Evolutionary conservation across 352 stramenopile species (phyloP).

Genomic region (Pythium sukuiense): DNA sequence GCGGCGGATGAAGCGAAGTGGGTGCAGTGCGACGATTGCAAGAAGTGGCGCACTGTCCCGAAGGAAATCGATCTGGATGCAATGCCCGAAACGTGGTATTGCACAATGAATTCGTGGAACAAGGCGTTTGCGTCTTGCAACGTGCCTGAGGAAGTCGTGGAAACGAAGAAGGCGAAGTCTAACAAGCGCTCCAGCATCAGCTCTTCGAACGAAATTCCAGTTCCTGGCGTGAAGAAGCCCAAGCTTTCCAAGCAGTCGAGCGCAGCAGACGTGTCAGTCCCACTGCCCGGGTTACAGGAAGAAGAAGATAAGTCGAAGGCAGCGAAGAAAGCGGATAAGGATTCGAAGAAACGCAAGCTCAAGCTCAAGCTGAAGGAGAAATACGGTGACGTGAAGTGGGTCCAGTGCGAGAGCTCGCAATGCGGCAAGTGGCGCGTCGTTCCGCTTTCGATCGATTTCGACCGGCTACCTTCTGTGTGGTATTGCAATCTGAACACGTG

Average conservation of each 20-base stretch:
- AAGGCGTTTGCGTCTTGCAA: conserved; percentile 79
- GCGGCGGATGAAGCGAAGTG: conserved; percentile 82
- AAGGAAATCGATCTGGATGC: conserved; percentile 83
- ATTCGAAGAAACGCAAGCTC: conserved; percentile 74
- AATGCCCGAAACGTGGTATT: conserved; percentile 96
- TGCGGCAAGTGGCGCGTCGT: conserved; percentile 96
- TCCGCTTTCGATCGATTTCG: conserved; percentile 87
- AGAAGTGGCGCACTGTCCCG: conserved; percentile 95
- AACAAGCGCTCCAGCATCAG: conserved; percentile 10
- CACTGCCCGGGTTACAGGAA: not conserved
- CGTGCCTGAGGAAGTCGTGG: conserved; percentile 89
- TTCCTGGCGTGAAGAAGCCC: conserved; percentile 16
- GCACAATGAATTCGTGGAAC: conserved; percentile 95
- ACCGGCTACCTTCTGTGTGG: conserved; percentile 89
- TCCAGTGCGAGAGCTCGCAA: conserved; percentile 93
- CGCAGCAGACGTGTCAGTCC: not conserved
- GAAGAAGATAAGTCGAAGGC: conserved; percentile 22
- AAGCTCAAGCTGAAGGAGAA: conserved; percentile 81
- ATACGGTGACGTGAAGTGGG: conserved; percentile 90
- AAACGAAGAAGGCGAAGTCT: conserved; percentile 26
- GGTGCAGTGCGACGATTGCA: conserved; percentile 96
- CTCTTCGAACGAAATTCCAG: not conserved
- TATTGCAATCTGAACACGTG: conserved; percentile 84
- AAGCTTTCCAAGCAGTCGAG: conserved; percentile 23
- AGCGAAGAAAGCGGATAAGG: conserved; percentile 59